Evolutionary conservation across 495 filamentous ascomycete species (phyloP), one percentile per base, ranked within the genome.

Genomic region (Hyaloscypha finlandica): DNA sequence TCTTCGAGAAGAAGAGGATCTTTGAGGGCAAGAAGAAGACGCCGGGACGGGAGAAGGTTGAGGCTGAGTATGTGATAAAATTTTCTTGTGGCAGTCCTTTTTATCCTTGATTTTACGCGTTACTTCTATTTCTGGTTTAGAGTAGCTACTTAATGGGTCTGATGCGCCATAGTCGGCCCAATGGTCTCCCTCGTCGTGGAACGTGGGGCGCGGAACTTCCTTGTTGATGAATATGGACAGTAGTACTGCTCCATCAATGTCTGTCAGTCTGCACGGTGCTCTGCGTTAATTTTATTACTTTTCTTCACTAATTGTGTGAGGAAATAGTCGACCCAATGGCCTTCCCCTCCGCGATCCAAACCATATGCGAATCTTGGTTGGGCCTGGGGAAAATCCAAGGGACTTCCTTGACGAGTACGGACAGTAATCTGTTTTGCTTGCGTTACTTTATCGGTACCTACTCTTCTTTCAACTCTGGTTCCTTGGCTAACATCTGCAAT

Each of bases 1-100:
- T 76, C 76, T 88, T 88, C 63, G 86, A 88, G 76, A 89, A 88
- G 78, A 63, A 85, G 64, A 76, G 85, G 58, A 74, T 88, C 31
- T 78, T 78, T 53, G 77, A 85, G 71, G 78, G 78, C 16, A 87
- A 85, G 77, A 74, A 79, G 32, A 89, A 87, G 79, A 78, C 70
- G 8, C 78, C 80, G 59, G 76, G 80, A 42, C 72, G 86, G 9
- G 33, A 76, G 68, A 79, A 80, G 8, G 85, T 85, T 80, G 85
- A 88, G 73, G 39, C 75, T 30, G 65, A 78, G 42, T 86, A 66
- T 42, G 52, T 65, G n/a, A 22, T 39, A 9, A 14, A 16, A 1
- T 14, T 48, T 48, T 19, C 16, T 48, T 48, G 16, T 19, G 16
- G 9, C 16, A 19, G 16, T 48, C 8, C 16, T 19, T 19, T 48